These are phyloP conservation scores for Monosporozyma aerobia DNA, from an alignment of 805 yeast genomes.

Conservation along the genomic window DNA sequence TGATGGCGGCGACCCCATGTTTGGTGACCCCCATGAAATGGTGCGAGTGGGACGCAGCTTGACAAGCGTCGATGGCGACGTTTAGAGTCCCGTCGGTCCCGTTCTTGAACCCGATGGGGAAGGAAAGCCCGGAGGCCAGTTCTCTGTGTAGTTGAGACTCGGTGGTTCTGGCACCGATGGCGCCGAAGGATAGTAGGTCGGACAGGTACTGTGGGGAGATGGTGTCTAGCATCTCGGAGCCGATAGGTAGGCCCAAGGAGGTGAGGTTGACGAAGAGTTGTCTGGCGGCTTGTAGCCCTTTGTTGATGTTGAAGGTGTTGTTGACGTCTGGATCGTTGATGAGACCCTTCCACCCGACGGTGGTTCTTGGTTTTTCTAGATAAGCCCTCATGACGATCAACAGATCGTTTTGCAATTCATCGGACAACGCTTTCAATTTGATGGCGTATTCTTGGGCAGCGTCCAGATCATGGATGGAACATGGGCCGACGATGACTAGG, in stretches of 20 bases:
- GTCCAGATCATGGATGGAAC: conserved; percentile 89
- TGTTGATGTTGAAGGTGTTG: conserved; percentile 85
- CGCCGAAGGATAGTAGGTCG: conserved; percentile 91
- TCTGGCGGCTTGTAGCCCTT: conserved; percentile 87
- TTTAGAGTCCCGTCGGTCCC: conserved; percentile 95
- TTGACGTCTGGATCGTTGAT: conserved; percentile 96
- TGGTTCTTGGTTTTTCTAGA: conserved; percentile 95
- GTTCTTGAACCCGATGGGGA: conserved; percentile 97
- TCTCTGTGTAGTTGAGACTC: conserved; percentile 97
- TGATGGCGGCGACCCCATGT: conserved; percentile 96
- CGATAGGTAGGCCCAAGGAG: conserved; percentile 80
- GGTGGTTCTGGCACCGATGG: conserved; percentile 98
- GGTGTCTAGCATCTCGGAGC: conserved; percentile 96
- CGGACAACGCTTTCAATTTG: conserved; percentile 48
- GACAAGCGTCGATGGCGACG: conserved; percentile 89
- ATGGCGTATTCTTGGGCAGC: conserved; percentile 87
- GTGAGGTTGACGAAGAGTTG: conserved; percentile 76
- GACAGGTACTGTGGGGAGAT: conserved; percentile 93
- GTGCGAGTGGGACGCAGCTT: conserved; percentile 87
- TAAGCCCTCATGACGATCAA: conserved; percentile 94
- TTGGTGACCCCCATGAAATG: conserved; percentile 92
- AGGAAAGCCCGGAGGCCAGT: conserved; percentile 89
- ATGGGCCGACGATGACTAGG: conserved; percentile 88
- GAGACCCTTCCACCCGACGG: conserved; percentile 98
- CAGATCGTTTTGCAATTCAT: conserved; percentile 61